Base-by-base conservation (phyloP, 441 rosid species). In the Syzygium malaccense region DNA sequence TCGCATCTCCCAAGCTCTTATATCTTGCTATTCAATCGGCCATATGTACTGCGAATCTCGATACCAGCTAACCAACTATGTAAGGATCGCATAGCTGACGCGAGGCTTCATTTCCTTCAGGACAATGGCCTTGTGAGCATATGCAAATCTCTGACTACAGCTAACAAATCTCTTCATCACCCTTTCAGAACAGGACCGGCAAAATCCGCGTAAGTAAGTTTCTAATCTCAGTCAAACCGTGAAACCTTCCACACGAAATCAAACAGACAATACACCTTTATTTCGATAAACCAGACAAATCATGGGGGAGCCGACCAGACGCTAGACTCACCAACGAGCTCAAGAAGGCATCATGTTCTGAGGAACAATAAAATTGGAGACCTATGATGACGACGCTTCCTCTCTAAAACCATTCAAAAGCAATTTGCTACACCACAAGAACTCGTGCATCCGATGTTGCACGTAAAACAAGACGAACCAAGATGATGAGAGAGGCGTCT, bases 1-100 rank as follows among this genome's bases (percentile, higher is more conserved):
- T 86, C 94, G 90, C 99, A 97, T 98, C 87, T 91, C 91, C 33
- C 30, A 75, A 45, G 83, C 83, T 75, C 83, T 75, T 75, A 37
- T 75, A 41, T 75, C 51, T 75, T 75, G 83, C 83, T 23, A 75
- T 41, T 75, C 83, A 75, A 41, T 75, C 51, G 18, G 17, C 49
- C 51, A 75, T 12, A 41, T 23, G 15, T 41, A 75, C 51, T 75
- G 23, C 18, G 1, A 75, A 23, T 75, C 83, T 37, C 6, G 5
- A n/a, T 37, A 41, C 83, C 83, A 2, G 37, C 15, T 37, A 37
- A 20, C 48, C 80, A 12, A 75, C 83, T 23, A 71, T 1, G 1
- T 62, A 64, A 64, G 71, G 71, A 64, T 4, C 71, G 20, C 19
- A 9, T 41, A 41, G 83, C n/a, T 75, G 51, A 75, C 28, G 4